Conservation (phyloP, 1,284 basidiomycete genomes). For the Pterulicium gracile region DNA sequence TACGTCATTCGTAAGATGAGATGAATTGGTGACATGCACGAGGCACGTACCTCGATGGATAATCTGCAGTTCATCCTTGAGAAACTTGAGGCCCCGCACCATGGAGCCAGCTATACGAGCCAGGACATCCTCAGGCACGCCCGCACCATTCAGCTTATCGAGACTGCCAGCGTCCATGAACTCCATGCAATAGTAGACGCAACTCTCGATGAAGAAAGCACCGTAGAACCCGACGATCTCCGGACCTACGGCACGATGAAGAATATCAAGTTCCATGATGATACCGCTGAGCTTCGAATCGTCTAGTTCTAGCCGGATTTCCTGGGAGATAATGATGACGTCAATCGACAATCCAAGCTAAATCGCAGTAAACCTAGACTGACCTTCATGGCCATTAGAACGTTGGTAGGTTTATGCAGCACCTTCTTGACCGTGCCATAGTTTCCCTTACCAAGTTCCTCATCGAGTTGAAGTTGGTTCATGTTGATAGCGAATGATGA, state of each 20-base stretch:
- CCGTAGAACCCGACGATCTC: slow-evolving; percentile 79
- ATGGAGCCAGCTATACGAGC: slow-evolving; percentile 53
- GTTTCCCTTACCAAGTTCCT: slow-evolving; percentile 92
- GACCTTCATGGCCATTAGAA: slow-evolving; percentile 99
- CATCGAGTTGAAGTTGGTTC: slow-evolving; percentile 84
- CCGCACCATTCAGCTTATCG: slow-evolving; percentile 43
- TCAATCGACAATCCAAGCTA: not conserved
- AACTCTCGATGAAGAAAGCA: slow-evolving; percentile 75
- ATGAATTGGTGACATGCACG: not conserved
- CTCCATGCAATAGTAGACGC: slow-evolving; percentile 81
- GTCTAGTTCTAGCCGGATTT: slow-evolving; percentile 75
- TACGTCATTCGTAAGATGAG: not conserved
- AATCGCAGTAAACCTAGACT: too few species aligned
- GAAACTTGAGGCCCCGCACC: slow-evolving; percentile 60
- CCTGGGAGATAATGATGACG: slow-evolving; percentile 34
- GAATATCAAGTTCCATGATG: slow-evolving; percentile 75
- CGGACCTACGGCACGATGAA: slow-evolving; percentile 63
- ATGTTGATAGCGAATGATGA: slow-evolving; percentile 94
- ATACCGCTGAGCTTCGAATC: slow-evolving; percentile 68
- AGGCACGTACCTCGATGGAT: slow-evolving; percentile 45
- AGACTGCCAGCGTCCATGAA: slow-evolving; percentile 72
- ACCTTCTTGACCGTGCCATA: slow-evolving; percentile 98
- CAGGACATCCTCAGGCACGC: slow-evolving; percentile 58
- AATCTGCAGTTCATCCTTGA: slow-evolving; percentile 72
- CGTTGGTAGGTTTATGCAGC: slow-evolving; percentile 87